These are phyloP conservation scores for Fusarium nodosum DNA, from an alignment of 2,329 filamentous ascomycete genomes.

Conservation along the genomic window DNA sequence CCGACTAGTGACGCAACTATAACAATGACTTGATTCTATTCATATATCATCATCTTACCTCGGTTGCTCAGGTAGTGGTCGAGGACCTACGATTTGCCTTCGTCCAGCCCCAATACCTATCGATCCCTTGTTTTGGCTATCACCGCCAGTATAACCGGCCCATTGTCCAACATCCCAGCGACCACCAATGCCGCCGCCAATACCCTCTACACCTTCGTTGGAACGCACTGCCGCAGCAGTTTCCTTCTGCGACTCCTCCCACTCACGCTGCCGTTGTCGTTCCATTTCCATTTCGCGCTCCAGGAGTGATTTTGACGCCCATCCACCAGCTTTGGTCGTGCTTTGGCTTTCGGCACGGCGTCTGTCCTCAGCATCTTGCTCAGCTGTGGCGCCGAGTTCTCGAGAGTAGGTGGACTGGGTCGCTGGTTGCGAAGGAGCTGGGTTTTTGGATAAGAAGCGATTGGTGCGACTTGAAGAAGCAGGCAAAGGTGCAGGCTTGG, in stretches of 20 bases:
- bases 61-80: constrained; percentile 69
- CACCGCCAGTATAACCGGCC: constrained; percentile 80
- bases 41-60: constrained; percentile 35
- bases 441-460: constrained; percentile 68
- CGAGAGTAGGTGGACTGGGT: constrained; percentile 67
- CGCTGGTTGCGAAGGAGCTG: constrained; percentile 59
- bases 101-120: constrained; percentile 77
- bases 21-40: constrained; percentile 12
- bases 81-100: constrained; percentile 83
- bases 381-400: constrained; percentile 68
- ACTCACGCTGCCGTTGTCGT: constrained; percentile 80
- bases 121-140: constrained; percentile 76
- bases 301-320: constrained; percentile 77
- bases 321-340: constrained; percentile 72
- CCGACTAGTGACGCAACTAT: not conserved
- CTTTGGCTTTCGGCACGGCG: constrained; percentile 70
- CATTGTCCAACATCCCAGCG: constrained; percentile 84
- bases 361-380: constrained; percentile 73
- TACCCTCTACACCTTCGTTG: constrained; percentile 69
- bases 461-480: constrained; percentile 65
- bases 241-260: constrained; percentile 81
- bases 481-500: constrained; percentile 34
- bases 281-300: constrained; percentile 87
- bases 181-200: constrained; percentile 75
- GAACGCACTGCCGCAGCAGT: constrained; percentile 68